Evolutionary conservation across 1,139 yeast species (phyloP), one percentile per base, ranked within the genome.

Genomic region (Hemisphaericaspora lyxosophila): DNA sequence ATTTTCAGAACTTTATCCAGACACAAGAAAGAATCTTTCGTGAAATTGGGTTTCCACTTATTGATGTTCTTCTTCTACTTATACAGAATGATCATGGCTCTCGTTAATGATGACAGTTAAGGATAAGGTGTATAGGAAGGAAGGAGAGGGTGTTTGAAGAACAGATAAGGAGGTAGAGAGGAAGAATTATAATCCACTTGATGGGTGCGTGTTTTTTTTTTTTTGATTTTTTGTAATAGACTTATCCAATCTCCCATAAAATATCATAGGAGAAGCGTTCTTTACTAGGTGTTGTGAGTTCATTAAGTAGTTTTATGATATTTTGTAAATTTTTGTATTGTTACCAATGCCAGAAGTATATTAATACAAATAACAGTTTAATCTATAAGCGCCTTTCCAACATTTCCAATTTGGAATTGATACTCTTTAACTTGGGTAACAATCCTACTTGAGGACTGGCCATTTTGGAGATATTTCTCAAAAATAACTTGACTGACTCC

Each of bases 71-170:
- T 92, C 83, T 89, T 79, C 75, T 90, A 89, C 76, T 78, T 92
- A 58, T 92, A 90, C 75, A 83, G 95, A 70, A 87, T 92, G 96
- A 90, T 92, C 69, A 85, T 90, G 75, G 94, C 96, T 33, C 78
- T 92, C 63, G 92, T 92, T 56, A 76, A 81, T 36, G 89, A 84
- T 48, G 86, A 68, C 30, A 42, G 41, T 39, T 27, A 7, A 7
- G 12, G 20, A 16, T 7, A 16, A 11, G 15, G 14, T 20, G 23
- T 8, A 20, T 20, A 20, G 17, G 15, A 16, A 26, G 12, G 19
- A 14, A 26, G n/a, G 4, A 16, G 7, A 26, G 8, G 20, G 20
- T 7, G n/a, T 3, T 6, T 11, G 30, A 12, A 11, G 30, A 15
- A 4, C 5, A 12, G 6, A 14, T 15, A 5, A 15, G 18, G n/a